These are phyloP conservation scores for Solanum chmielewskii DNA, from an alignment of 257 asterid species.

Conservation along the genomic window DNA sequence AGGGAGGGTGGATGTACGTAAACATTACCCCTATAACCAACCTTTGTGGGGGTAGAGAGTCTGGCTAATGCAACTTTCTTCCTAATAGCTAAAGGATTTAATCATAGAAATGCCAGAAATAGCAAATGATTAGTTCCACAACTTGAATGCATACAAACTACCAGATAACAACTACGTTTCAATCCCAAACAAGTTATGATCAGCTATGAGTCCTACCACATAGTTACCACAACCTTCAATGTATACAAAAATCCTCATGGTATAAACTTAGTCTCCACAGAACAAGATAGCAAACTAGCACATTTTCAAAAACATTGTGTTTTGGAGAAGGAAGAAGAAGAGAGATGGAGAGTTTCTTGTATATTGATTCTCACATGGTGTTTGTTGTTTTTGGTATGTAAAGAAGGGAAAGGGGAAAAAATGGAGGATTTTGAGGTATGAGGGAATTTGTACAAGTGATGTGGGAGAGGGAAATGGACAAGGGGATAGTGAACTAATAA, in stretches of 20 bases:
- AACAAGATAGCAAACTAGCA: conserved; percentile 57
- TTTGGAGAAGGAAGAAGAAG: conserved; percentile 2
- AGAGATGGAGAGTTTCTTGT: conserved; percentile 24
- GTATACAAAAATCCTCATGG: conserved; percentile 12
- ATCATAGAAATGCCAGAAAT: too few relatives aligned
- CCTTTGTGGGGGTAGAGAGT: too few relatives aligned
- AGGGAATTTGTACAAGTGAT: neutral
- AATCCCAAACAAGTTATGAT: neutral
- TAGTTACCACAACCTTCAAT: too few relatives aligned
- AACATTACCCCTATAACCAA: too few relatives aligned
- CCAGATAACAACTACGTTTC: neutral
- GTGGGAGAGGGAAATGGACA: neutral
- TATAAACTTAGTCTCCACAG: conserved; percentile 64
- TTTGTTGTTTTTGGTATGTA: neutral
- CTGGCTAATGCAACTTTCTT: too few relatives aligned
- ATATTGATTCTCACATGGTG: neutral
- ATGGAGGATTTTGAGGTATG: neutral
- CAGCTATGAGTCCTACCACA: neutral
- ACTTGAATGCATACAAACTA: neutral
- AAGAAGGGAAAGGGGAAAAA: too few relatives aligned
- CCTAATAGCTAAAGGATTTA: too few relatives aligned
- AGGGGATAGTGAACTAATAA: too few relatives aligned
- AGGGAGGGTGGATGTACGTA: too few relatives aligned
- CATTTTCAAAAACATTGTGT: conserved; percentile 30
- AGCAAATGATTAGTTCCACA: too few relatives aligned